Evolutionary conservation across 768 basidiomycete species (phyloP).

Genomic region (Vararia minispora): DNA sequence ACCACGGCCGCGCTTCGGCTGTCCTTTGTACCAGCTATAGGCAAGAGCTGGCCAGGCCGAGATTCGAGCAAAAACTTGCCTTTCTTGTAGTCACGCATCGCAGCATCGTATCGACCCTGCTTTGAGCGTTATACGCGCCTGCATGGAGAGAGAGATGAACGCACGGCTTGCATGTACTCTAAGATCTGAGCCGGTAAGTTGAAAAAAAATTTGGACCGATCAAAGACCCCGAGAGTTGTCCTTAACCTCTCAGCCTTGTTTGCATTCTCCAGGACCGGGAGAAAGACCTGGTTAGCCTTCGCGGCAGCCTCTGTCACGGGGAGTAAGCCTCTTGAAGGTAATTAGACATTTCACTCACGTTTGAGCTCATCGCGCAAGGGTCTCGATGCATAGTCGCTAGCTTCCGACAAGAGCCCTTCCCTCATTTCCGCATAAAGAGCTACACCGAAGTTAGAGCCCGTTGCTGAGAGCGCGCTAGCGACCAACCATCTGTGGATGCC

Average conservation of each 20-base stretch:
- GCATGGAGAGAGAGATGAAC: constrained; percentile 17
- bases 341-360: constrained; percentile 33
- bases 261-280: constrained; percentile 92
- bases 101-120: constrained; percentile 89
- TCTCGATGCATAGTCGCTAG: constrained; percentile 73
- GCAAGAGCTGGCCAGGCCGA: constrained; percentile 76
- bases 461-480: not conserved
- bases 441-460: constrained; percentile 20
- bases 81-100: constrained; percentile 94
- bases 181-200: constrained; percentile 88
- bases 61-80: constrained; percentile 86
- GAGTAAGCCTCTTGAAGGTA: not conserved
- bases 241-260: constrained; percentile 89
- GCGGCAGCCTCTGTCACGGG: constrained; percentile 61
- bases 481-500: constrained; percentile 84
- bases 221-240: constrained; percentile 89
- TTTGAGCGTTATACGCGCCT: constrained; percentile 1
- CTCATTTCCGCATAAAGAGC: constrained; percentile 90
- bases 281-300: constrained; percentile 91
- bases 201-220: constrained; percentile 96
- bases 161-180: constrained; percentile 81
- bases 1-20: constrained; percentile 34
- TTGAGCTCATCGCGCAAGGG: constrained; percentile 79
- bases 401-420: constrained; percentile 67
- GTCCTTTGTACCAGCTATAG: constrained; percentile 53